Conservation (phyloP, 129 eudicot genomes). For the carrot (Daucus carota) region DH1_v3.0 NC_030388.2:32561001-32561500, state of each 20-base stretch:
- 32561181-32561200: conserved; percentile 57
- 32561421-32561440: background rate
- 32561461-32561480: conserved; percentile 4
- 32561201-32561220: conserved; percentile 29
- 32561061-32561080: conserved; percentile 16
- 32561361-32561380: conserved; percentile 49
- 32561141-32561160: conserved; percentile 26
- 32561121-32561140: background rate
- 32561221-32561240: background rate
- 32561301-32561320: conserved; percentile 27
- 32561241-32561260: background rate
- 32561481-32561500: conserved; percentile 91
- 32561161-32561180: conserved; percentile 43
- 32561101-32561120: background rate
- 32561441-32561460: background rate
- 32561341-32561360: conserved; percentile 69
- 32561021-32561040: conserved; percentile 74
- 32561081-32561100: background rate
- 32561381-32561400: conserved; percentile 32
- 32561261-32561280: background rate
- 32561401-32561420: background rate
- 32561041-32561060: conserved; percentile 78
- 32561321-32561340: conserved; percentile 86
- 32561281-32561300: background rate
- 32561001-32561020: conserved; percentile 62